These are phyloP conservation scores for Zymoseptoria brevis DNA, from an alignment of 2,329 filamentous ascomycete genomes.

Conservation along the genomic window DNA sequence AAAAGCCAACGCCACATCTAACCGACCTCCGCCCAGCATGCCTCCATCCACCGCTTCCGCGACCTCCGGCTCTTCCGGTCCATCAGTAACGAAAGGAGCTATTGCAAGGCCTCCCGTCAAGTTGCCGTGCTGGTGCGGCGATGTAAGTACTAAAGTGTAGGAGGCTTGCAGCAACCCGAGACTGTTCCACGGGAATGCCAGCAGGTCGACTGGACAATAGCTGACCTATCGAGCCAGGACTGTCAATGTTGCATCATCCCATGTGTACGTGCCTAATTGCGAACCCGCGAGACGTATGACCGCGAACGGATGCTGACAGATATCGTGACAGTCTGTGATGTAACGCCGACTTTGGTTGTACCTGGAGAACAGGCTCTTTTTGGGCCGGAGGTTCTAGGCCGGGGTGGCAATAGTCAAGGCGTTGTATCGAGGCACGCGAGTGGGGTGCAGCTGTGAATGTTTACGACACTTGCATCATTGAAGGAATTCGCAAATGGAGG, in stretches of 20 bases:
- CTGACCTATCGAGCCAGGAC: not conserved
- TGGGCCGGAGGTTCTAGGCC: too few species aligned
- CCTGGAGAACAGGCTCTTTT: too few species aligned
- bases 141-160: constrained; percentile 16
- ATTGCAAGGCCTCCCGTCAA: constrained; percentile 22
- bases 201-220: too few species aligned
- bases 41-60: constrained; percentile 23
- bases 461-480: not conserved
- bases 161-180: not conserved
- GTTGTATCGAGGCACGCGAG: not conserved
- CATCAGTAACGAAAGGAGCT: constrained; percentile 13
- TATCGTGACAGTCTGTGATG: constrained; percentile 8
- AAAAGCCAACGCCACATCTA: not conserved
- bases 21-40: constrained; percentile 11
- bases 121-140: constrained; percentile 29
- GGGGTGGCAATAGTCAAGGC: too few species aligned
- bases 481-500: too few species aligned
- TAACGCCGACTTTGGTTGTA: not conserved
- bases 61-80: constrained; percentile 13
- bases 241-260: constrained; percentile 16
- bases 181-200: not conserved
- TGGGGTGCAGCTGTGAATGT: not conserved
- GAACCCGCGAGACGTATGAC: not conserved
- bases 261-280: constrained; percentile 8
- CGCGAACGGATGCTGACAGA: not conserved